Conservation (phyloP, 192 early-diverging fungal species). For the Coemansia sp. region DNA sequence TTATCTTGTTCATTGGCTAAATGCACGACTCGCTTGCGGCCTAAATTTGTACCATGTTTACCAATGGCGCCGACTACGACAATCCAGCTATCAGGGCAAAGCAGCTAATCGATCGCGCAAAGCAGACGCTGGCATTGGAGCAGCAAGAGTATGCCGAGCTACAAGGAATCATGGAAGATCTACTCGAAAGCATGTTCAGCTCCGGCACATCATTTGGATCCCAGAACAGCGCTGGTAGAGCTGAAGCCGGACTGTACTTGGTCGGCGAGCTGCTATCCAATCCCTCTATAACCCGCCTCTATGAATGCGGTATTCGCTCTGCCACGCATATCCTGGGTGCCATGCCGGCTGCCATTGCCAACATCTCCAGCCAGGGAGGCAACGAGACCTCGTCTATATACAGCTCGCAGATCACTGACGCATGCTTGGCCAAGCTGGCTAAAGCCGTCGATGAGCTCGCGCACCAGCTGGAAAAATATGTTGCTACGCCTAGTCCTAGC, state of each 20-base stretch:
- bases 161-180: conserved; percentile 4
- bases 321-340: conserved; percentile 13
- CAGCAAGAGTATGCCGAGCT: conserved; percentile 11
- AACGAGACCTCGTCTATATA: conserved; percentile 2
- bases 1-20: background rate
- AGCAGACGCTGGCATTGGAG: background rate
- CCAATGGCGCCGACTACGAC: background rate
- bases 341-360: conserved; percentile 14
- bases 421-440: conserved; percentile 20
- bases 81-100: conserved; percentile 3
- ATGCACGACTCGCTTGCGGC: conserved; percentile 11
- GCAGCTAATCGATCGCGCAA: conserved; percentile 8
- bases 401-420: conserved; percentile 26
- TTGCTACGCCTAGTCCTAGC: background rate
- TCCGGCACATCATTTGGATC: background rate
- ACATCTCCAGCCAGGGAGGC: conserved; percentile 29
- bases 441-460: conserved; percentile 16
- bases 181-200: conserved; percentile 11
- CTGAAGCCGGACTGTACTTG: conserved; percentile 16
- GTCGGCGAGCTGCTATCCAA: conserved; percentile 12
- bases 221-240: background rate
- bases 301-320: conserved; percentile 18
- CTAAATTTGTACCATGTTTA: conserved; percentile 6
- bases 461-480: background rate
- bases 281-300: background rate